A percentile compares a stretch with the other conserved stretches of the same genome.
Evolutionary conservation across 75 land plant species (phyloP).

Genomic region (Adiantum capillusveneris): DNA sequence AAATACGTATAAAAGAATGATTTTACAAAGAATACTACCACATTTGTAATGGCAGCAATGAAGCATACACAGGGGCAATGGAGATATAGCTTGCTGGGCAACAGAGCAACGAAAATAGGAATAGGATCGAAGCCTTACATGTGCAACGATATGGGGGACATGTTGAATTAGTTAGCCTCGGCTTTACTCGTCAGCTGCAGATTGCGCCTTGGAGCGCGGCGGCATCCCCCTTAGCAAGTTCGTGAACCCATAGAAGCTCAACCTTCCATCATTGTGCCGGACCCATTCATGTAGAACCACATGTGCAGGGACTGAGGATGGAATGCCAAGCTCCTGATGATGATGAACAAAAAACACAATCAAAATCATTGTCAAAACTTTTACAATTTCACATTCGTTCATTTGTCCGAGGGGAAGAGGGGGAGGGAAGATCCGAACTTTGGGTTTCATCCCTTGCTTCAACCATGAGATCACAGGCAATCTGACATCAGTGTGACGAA

Average conservation of each 20-base stretch:
- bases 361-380: background rate
- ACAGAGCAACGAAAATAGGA: background rate
- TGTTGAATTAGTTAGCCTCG: no score
- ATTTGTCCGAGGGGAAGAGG: background rate
- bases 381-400: background rate
- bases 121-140: background rate
- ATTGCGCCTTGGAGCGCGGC: background rate
- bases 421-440: background rate
- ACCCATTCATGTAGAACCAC: slow-evolving; percentile 37
- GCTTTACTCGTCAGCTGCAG: no score
- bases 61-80: background rate
- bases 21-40: no score
- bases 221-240: slow-evolving; percentile 37
- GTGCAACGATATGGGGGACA: background rate
- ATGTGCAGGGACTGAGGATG: slow-evolving; percentile 20
- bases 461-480: no score
- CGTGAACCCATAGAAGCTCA: slow-evolving; percentile 36
- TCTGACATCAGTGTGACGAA: background rate
- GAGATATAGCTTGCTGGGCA: background rate
- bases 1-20: no score
- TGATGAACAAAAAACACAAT: background rate
- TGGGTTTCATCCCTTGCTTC: background rate
- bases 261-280: slow-evolving; percentile 31
- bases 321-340: slow-evolving; percentile 24
- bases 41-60: background rate